phyloP scores from a whole-genome alignment of 2,329 filamentous ascomycete genomes.

The Sarocladium kiliense region DNA sequence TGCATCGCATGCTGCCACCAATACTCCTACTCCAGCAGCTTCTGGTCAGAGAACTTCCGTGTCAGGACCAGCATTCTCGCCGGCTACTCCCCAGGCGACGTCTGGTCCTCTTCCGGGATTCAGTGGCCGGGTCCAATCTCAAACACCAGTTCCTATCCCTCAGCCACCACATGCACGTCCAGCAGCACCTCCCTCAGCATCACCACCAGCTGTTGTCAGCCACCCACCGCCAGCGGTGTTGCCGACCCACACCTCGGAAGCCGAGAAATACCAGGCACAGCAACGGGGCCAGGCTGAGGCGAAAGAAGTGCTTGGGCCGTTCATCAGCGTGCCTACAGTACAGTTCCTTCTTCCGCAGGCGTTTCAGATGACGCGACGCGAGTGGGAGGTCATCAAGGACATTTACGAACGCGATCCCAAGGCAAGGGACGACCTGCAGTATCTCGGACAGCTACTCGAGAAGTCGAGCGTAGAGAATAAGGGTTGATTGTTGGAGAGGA shows the following conservation, averaged over 20 bases:
- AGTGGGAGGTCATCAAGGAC: conserved; percentile 68
- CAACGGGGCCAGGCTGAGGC: conserved; percentile 52
- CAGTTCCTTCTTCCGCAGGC: conserved; percentile 66
- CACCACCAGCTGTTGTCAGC: conserved; percentile 5
- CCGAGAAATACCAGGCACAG: conserved; percentile 35
- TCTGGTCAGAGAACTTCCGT: conserved; percentile 40
- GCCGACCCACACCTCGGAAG: conserved; percentile 9
- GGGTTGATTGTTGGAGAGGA: conserved; percentile 5
- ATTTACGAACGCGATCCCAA: conserved; percentile 63
- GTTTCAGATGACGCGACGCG: conserved; percentile 60
- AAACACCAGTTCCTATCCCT: conserved; percentile 14
- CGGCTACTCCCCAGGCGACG: conserved; percentile 37
- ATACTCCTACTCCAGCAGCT: conserved; percentile 29
- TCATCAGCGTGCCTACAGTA: conserved; percentile 60
- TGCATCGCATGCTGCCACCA: neutral
- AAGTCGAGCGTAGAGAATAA: conserved; percentile 32
- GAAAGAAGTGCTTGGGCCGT: conserved; percentile 57
- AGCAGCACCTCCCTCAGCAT: conserved; percentile 5
- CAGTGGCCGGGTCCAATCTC: conserved; percentile 19
- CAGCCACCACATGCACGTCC: conserved; percentile 16
- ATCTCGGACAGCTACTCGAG: conserved; percentile 51
- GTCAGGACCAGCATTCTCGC: conserved; percentile 49
- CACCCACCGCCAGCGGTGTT: conserved; percentile 11
- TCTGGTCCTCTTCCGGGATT: neutral
- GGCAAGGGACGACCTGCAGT: conserved; percentile 56